A percentile compares a stretch with the other conserved stretches of the same genome.
Conservation (phyloP, 1,139 yeast species). For the Debaryomycetaceae sp. region DNA sequence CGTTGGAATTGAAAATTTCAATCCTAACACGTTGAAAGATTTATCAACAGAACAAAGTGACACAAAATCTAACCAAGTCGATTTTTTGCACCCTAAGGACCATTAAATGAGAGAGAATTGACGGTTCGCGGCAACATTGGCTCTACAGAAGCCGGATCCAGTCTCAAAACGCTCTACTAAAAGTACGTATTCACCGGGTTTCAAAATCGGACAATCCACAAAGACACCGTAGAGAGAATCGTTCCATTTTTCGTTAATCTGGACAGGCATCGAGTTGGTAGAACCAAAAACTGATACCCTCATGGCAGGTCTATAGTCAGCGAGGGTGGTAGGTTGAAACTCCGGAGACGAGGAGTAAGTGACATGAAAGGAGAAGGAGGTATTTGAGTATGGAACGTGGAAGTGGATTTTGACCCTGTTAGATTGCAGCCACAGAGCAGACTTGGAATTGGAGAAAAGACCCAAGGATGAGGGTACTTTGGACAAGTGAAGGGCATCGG, state of each 20-base stretch:
- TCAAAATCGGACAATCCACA: slow-evolving; percentile 27
- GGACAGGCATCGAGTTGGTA: slow-evolving; percentile 23
- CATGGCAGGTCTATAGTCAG: slow-evolving; percentile 33
- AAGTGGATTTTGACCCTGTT: slow-evolving; percentile 37
- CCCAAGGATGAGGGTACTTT: slow-evolving; percentile 32
- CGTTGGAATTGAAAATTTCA: not conserved
- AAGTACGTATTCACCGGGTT: slow-evolving; percentile 33
- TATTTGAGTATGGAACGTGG: slow-evolving; percentile 14
- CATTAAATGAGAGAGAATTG: not conserved
- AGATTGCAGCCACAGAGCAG: slow-evolving; percentile 35
- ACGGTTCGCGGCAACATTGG: slow-evolving; percentile 34
- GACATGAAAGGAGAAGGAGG: slow-evolving; percentile 24
- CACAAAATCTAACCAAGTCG: not conserved
- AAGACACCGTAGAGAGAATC: slow-evolving; percentile 44
- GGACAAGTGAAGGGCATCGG: slow-evolving; percentile 10
- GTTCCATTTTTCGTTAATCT: slow-evolving; percentile 39
- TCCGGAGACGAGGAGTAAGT: slow-evolving; percentile 18
- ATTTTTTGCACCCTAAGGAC: not conserved
- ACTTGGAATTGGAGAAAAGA: slow-evolving; percentile 23
- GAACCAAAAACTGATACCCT: slow-evolving; percentile 44
- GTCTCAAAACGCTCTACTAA: slow-evolving; percentile 49
- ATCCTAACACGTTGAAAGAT: not conserved
- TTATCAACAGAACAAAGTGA: not conserved
- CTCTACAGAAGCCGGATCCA: slow-evolving; percentile 38
- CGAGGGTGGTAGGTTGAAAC: slow-evolving; percentile 17